These are phyloP conservation scores for Panus rudis DNA, from an alignment of 768 basidiomycete species.

Conservation along the genomic window DNA sequence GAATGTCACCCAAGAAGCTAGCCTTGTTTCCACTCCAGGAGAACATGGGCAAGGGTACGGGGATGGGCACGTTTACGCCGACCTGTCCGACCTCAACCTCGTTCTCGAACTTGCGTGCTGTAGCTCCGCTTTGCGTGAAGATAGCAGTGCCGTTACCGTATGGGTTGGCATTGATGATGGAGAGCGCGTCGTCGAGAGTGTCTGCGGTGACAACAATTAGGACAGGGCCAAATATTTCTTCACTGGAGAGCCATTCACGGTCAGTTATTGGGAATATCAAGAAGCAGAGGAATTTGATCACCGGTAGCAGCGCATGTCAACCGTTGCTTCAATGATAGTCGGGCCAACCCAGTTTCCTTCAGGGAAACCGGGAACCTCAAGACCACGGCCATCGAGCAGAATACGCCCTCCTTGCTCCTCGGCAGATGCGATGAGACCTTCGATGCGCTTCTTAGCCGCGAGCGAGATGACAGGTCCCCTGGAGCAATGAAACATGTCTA, in stretches of 20 bases:
- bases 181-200: slow-evolving; percentile 84
- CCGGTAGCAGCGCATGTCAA: slow-evolving; percentile 84
- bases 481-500: slow-evolving; percentile 1
- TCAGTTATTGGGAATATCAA: neutral
- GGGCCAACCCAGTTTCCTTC: slow-evolving; percentile 94
- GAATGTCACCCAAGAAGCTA: slow-evolving; percentile 78
- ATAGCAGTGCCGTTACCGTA: slow-evolving; percentile 95
- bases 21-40: slow-evolving; percentile 95
- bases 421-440: slow-evolving; percentile 64
- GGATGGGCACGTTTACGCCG: slow-evolving; percentile 89
- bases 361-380: slow-evolving; percentile 65
- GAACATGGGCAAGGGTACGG: slow-evolving; percentile 93
- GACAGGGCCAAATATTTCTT: slow-evolving; percentile 95
- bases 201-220: slow-evolving; percentile 72
- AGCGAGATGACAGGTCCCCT: slow-evolving; percentile 82
- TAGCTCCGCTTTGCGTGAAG: slow-evolving; percentile 94
- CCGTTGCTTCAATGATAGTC: slow-evolving; percentile 79
- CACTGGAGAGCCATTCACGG: slow-evolving; percentile 36
- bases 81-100: slow-evolving; percentile 88
- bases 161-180: slow-evolving; percentile 80
- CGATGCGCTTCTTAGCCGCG: slow-evolving; percentile 71
- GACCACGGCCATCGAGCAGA: slow-evolving; percentile 75
- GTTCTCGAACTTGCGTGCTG: slow-evolving; percentile 87
- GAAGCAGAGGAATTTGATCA: slow-evolving; percentile 28
- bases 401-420: slow-evolving; percentile 80